These are phyloP conservation scores for Penicillium digitatum DNA, from an alignment of 2,329 filamentous ascomycete species.

Conservation along the genomic window DNA sequence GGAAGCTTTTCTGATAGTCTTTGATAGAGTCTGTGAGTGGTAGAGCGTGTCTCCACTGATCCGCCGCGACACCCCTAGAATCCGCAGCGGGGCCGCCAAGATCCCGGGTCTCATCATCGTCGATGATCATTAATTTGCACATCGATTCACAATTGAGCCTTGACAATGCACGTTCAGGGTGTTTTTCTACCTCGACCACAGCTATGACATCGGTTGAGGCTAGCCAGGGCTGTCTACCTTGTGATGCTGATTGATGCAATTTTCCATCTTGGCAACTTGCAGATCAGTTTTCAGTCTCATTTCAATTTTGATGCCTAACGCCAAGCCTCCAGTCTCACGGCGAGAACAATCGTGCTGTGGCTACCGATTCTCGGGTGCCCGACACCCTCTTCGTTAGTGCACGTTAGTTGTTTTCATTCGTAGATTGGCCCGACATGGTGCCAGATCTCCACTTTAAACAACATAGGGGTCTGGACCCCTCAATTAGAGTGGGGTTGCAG, in stretches of 20 bases:
- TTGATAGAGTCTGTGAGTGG: not conserved
- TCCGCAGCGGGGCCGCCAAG: slow-evolving; percentile 3
- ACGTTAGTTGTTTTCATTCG: not conserved
- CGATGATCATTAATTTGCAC: slow-evolving; percentile 3
- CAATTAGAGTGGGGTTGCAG: not conserved
- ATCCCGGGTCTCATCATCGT: slow-evolving; percentile 1
- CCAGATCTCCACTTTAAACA: not conserved
- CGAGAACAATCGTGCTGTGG: not conserved
- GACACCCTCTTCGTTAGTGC: not conserved
- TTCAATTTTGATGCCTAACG: slow-evolving; percentile 5
- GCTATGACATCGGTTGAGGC: not conserved
- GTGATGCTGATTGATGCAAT: not conserved
- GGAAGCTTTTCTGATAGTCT: not conserved
- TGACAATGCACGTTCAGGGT: not conserved
- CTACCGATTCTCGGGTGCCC: not conserved
- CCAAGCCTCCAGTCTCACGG: not conserved
- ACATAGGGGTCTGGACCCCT: not conserved
- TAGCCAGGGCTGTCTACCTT: not conserved
- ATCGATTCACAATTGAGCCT: not conserved
- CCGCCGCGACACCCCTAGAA: not conserved
- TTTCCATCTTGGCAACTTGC: not conserved
- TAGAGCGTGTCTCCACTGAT: slow-evolving; percentile 4
- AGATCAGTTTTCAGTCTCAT: not conserved
- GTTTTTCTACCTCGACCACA: not conserved
- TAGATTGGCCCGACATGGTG: not conserved